Conservation (phyloP, 139 green algal genomes). For the Nannochloris sp. region DNA sequence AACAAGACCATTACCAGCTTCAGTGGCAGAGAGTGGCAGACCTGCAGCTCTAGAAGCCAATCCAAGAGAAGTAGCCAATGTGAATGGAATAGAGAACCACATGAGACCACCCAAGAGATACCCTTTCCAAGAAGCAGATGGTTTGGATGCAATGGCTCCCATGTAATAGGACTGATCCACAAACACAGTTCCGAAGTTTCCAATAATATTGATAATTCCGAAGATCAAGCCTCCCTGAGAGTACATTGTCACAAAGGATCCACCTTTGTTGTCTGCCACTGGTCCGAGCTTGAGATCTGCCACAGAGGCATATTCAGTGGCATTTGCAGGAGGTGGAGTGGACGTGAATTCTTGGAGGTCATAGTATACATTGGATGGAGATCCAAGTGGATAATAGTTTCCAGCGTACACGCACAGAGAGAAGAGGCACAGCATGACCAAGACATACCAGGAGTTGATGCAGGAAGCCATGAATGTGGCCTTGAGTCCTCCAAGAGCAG, state of each 20-base stretch:
- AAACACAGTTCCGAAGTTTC: conserved; percentile 92
- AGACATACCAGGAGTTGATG: conserved; percentile 80
- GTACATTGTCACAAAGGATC: conserved; percentile 87
- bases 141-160: conserved; percentile 79
- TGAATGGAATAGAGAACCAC: conserved; percentile 94
- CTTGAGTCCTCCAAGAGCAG: conserved; percentile 39
- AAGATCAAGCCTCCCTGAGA: conserved; percentile 81
- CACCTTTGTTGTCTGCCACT: conserved; percentile 69
- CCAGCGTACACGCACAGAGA: conserved; percentile 70
- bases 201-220: conserved; percentile 94
- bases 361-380: conserved; percentile 56
- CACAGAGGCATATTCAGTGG: not conserved
- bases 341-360: conserved; percentile 37
- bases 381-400: conserved; percentile 36
- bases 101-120: conserved; percentile 76
- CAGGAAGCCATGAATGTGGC: conserved; percentile 84
- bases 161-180: conserved; percentile 85
- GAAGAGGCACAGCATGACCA: conserved; percentile 78
- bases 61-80: conserved; percentile 82
- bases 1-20: conserved; percentile 68
- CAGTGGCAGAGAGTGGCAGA: conserved; percentile 65
- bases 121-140: conserved; percentile 67
- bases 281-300: conserved; percentile 27
- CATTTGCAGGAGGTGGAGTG: conserved; percentile 3
- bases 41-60: conserved; percentile 75